Base-by-base conservation (phyloP, 306 rosid genomes). In the Argentina anserina region DNA sequence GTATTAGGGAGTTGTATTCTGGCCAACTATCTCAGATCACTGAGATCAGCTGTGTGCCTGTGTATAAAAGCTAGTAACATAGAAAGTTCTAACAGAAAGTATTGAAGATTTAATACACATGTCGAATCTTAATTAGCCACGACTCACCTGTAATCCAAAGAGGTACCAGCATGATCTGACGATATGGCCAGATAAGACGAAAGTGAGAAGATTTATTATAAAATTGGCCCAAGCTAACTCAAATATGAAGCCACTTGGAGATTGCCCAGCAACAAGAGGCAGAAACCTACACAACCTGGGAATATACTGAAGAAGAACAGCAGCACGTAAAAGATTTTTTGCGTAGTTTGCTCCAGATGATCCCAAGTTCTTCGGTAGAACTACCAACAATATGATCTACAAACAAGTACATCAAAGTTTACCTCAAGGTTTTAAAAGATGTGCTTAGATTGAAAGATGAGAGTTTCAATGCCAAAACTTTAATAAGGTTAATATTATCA, bases 151-250 rank as follows among this genome's bases (percentile, higher is more conserved):
- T 71, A 90, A 84, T 64, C 97, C 98, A 21, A 92, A 70, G 43
- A 90, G 97, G 73, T 90, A 92, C 97, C 97, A 92, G 74, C 81
- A 76, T 20, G 98, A 84, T 53, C 98, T 97, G 31, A 90, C 91
- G 71, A 90, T 60, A 71, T 90, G 98, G 72, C 91, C 84, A 67
- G 91, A 70, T 47, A 92, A 82, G 80, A 90, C 82, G 73, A 74
- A 88, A 34, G 88, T 84, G 77, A 87, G 85, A 80, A 90, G 96
- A 83, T 92, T 90, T 67, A 92, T 87, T 14, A 92, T 58, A 70
- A 90, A 87, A 80, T 90, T 90, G 20, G 88, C 84, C 95, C 92
- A 85, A 12, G 92, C 92, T 28, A 92, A 88, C 83, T 88, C 92
- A 80, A 92, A 92, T 76, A 88, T 81, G 76, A 90, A 83, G 78